Evolutionary conservation across 2,329 filamentous ascomycete genomes (phyloP).

Genomic region (Neospermospora avenae): DNA sequence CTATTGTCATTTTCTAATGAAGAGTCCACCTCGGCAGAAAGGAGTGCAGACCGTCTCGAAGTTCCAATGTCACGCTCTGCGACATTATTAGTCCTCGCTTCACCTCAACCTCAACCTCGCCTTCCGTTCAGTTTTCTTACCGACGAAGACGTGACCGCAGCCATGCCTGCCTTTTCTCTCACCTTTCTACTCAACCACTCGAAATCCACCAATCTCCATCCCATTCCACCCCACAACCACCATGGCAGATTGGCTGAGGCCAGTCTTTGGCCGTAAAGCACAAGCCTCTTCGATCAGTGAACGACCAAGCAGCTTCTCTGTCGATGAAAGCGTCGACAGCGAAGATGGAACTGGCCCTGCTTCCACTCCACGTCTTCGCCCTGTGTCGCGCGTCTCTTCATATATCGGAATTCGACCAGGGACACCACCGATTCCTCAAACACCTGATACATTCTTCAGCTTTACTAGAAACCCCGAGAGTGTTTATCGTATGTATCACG

Average conservation of each 20-base stretch:
- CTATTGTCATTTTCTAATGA: too few species aligned
- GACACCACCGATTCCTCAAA: constrained; percentile 12
- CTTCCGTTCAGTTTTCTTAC: too few species aligned
- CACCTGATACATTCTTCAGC: constrained; percentile 22
- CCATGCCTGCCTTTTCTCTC: background rate
- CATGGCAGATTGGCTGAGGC: constrained; percentile 33
- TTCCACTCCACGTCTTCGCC: constrained; percentile 13
- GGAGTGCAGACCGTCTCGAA: too few species aligned
- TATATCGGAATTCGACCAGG: constrained; percentile 24
- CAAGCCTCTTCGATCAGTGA: constrained; percentile 14
- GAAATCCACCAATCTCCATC: background rate
- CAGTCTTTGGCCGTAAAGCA: constrained; percentile 28
- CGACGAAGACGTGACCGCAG: background rate
- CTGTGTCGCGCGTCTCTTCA: constrained; percentile 29
- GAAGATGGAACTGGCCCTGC: constrained; percentile 17
- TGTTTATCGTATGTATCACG: constrained; percentile 18
- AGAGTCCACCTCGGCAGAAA: too few species aligned
- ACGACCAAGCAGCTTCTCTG: constrained; percentile 9
- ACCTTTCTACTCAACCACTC: background rate
- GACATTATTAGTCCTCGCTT: too few species aligned
- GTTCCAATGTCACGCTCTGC: too few species aligned
- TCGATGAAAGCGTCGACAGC: constrained; percentile 19
- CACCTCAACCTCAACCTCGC: too few species aligned
- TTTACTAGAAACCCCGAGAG: constrained; percentile 27
- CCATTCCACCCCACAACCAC: background rate